Base-by-base conservation (phyloP, 768 basidiomycete species). In the Crucibulum laeve region DNA sequence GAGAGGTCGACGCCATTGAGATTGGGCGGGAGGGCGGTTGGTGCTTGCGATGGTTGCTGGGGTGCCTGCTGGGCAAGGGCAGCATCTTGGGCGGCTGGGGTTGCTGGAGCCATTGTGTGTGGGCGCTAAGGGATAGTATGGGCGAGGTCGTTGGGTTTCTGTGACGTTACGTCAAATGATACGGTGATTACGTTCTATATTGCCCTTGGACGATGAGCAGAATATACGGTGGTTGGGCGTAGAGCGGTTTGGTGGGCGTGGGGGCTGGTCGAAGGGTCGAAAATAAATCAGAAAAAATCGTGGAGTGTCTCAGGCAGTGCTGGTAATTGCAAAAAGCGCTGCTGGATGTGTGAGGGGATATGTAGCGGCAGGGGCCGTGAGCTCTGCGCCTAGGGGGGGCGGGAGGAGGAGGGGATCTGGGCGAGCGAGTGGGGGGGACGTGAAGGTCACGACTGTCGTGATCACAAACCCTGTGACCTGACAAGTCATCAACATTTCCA, bases 401-500 rank as follows among this genome's bases (percentile, higher is more conserved):
- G 46, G 45, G 49, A 49, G 43, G 49, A 47, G 46, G 50, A 51
- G 56, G 51, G 51, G 53, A 54, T 52, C 54, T 50, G 55, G 53
- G 48, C 47, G 55, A 51, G 51, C 53, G 53, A 53, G 50, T 49
- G 55, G 51, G 51, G 55, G 60, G 63, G 64, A 61, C 64, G 64
- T 66, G 64, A 63, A 64, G 57, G 64, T 66, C 64, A 66, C 64
- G 64, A 61, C 53, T 53, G 58, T 57, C 64, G 64, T 66, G 64
- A 66, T 64, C 64, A 62, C n/a, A 62, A 64, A 66, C 64, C 64
- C 56, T 63, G 62, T 66, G 64, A 66, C 61, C 58, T 64, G 54
- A 57, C 53, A 56, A 43, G 57, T 58, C 57, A 61, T 59, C 55
- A 59, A 56, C 52, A 60, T 53, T 54, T 59, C 56, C 56, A 53